phyloP scores from a whole-genome alignment of 1,284 basidiomycete genomes.

The Earliella scabrosa region DNA sequence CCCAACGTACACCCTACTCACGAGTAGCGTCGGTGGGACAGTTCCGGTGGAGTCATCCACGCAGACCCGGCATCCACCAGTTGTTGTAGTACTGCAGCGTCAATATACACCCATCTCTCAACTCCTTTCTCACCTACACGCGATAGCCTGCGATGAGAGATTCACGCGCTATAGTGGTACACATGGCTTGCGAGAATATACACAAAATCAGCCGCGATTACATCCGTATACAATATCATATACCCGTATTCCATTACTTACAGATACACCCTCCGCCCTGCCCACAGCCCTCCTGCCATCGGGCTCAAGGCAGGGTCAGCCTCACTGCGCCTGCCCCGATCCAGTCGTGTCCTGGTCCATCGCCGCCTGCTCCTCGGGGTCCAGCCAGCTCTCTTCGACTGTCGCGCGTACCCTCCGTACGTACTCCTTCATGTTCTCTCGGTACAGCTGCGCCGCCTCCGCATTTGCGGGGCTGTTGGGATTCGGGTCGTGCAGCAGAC shows the following conservation, averaged over 20 bases:
- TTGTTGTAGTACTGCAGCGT: no score
- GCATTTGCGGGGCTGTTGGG: slow-evolving; percentile 98
- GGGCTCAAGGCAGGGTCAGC: not conserved
- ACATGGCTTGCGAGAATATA: not conserved
- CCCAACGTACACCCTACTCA: no score
- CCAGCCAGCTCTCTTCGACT: slow-evolving; percentile 91
- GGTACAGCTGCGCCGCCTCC: slow-evolving; percentile 93
- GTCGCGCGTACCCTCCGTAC: slow-evolving; percentile 90
- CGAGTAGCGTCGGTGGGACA: no score
- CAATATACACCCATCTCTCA: no score
- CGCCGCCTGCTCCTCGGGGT: slow-evolving; percentile 72
- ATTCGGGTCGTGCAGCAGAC: slow-evolving; percentile 95
- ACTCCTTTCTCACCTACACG: no score
- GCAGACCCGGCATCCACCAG: no score
- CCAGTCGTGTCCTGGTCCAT: slow-evolving; percentile 40
- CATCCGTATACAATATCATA: slow-evolving; percentile 1
- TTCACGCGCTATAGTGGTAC: no score
- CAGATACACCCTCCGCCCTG: not conserved
- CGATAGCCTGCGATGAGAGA: no score
- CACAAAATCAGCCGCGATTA: not conserved
- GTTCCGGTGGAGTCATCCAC: no score
- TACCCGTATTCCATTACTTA: not conserved
- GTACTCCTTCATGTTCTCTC: slow-evolving; percentile 99
- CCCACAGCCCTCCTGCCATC: not conserved
- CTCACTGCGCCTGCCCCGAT: not conserved